These are phyloP conservation scores for Epichloe elymi DNA, from an alignment of 2,329 filamentous ascomycete species.

Conservation along the genomic window DNA sequence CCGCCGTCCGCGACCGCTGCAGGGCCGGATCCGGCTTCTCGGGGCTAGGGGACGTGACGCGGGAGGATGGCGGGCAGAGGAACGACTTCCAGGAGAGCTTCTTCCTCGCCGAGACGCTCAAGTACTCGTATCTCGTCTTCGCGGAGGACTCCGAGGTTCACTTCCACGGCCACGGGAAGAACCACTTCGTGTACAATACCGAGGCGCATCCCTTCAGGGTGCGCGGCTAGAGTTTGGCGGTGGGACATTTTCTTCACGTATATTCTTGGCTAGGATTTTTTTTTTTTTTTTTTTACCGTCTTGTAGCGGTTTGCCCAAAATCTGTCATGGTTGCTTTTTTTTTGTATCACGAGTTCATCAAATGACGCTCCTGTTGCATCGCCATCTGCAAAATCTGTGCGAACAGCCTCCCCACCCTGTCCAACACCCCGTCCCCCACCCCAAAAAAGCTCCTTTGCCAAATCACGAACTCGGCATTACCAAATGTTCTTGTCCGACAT, in stretches of 20 bases:
- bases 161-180: conserved; percentile 32
- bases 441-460: too few species aligned
- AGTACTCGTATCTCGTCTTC: conserved; percentile 68
- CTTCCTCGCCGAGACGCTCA: conserved; percentile 76
- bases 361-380: too few species aligned
- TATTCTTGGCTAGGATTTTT: not conserved
- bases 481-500: too few species aligned
- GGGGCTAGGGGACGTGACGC: conserved; percentile 54
- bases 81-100: conserved; percentile 73
- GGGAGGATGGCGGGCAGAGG: conserved; percentile 46
- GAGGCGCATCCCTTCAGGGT: conserved; percentile 31
- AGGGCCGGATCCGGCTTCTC: conserved; percentile 54
- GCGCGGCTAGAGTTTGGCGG: not conserved
- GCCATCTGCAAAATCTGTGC: too few species aligned
- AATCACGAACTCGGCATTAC: too few species aligned
- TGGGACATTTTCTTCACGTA: not conserved
- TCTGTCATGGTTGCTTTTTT: too few species aligned
- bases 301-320: too few species aligned
- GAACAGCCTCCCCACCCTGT: too few species aligned
- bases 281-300: too few species aligned
- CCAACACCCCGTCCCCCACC: too few species aligned
- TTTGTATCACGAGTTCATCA: too few species aligned
- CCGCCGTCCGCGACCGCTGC: conserved; percentile 51
- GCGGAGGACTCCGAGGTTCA: conserved; percentile 43
- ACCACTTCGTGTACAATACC: conserved; percentile 37